Base-by-base conservation (phyloP, 345 rosid genomes). In the Luvunga scandens region DNA sequence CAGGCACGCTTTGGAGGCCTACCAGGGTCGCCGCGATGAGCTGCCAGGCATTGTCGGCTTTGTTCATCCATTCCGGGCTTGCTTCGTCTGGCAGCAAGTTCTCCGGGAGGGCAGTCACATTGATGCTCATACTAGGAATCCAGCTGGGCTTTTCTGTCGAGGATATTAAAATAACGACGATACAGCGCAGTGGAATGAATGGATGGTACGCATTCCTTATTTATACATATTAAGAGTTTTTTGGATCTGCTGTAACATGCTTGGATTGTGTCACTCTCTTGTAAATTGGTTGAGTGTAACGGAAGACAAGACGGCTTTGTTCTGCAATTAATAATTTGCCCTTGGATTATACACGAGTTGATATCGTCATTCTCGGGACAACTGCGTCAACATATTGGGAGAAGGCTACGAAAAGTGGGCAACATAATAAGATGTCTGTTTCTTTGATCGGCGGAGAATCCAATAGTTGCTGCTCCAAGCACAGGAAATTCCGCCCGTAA, bases 1-100 rank as follows among this genome's bases (percentile, higher is more conserved):
- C 95, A 1, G 89, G 92, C 22, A 90, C 93, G 39, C 93, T 90
- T 81, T 91, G 95, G 14, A 90, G 78, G 59, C 95, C 91, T 1
- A 89, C 95, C 0, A 88, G 84, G 3, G 95, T 91, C 0, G 91
- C 91, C 0, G 91, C 93, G 0, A 93, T 91, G 39, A 91, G 86
- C 77, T 88, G 93, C 93, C 95, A 91, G 2, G 92, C 89, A 59
- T 87, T 91, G 87, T 91, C 95, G 5, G 86, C 95, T 83, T 88
- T 88, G 90, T 79, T 91, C 80, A 91, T n/a, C 91, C 91, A 90
- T 0, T 4, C 34, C 0, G 93, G 95, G 75, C 86, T 90, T 9
- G 84, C 85, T 0, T 69, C 81, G 45, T 85, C 85, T 0, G 89
- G 80, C 8, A 4, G 13, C 3, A 91, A 76, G 83, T 88, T 90